These are phyloP conservation scores for Blastobotrys attinorum DNA, from an alignment of 805 yeast genomes.

Conservation along the genomic window DNA sequence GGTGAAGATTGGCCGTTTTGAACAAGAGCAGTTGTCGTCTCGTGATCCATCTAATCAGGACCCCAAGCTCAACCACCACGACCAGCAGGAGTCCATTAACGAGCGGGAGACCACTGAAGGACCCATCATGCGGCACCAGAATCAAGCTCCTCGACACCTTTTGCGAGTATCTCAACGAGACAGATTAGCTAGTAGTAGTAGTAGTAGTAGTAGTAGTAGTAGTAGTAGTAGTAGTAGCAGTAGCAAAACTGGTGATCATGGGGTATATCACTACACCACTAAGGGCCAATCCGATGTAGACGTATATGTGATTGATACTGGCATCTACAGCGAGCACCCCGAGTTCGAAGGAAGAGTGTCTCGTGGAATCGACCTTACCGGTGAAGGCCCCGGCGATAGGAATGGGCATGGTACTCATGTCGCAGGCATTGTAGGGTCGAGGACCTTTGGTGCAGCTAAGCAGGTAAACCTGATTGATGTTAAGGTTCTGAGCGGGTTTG, in stretches of 20 bases:
- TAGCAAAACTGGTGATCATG: constrained; percentile 48
- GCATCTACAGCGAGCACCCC: constrained; percentile 39
- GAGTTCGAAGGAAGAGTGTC: constrained; percentile 39
- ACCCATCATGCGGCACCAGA: background rate
- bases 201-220: too few species aligned
- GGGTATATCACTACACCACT: constrained; percentile 19
- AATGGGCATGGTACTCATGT: constrained; percentile 94
- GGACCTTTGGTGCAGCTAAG: constrained; percentile 77
- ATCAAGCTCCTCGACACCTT: constrained; percentile 44
- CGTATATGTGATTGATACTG: constrained; percentile 81
- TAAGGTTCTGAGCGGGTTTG: constrained; percentile 60
- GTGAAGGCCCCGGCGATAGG: constrained; percentile 48
- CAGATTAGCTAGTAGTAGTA: constrained; percentile 9
- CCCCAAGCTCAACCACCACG: too few species aligned
- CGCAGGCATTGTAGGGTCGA: constrained; percentile 80
- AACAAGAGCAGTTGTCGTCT: background rate
- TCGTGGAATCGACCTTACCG: constrained; percentile 40
- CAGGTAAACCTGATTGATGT: constrained; percentile 56
- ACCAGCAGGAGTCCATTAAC: background rate
- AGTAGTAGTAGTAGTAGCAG: too few species aligned
- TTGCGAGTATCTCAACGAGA: constrained; percentile 26
- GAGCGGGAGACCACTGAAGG: background rate
- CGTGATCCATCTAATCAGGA: too few species aligned
- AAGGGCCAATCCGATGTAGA: constrained; percentile 49
- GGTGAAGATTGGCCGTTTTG: constrained; percentile 43